Evolutionary conservation across 2,329 filamentous ascomycete genomes (phyloP), one percentile per base, ranked within the genome.

Genomic region (Diplodia intermedia): DNA sequence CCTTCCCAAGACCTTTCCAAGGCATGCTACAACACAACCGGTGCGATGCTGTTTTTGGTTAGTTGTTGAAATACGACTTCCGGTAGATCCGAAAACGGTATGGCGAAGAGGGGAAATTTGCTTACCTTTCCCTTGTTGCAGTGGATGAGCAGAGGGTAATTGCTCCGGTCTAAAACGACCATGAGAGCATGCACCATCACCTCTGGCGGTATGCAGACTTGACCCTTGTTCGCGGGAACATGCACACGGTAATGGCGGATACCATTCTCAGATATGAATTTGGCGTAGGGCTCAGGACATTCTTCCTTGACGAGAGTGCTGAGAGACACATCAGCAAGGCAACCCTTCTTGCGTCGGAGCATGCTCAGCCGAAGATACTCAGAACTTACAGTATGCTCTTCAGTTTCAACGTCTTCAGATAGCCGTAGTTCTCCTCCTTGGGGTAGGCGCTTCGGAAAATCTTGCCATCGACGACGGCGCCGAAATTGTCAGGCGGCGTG

Each of bases 171-270:
- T 65, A 94, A 83, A 50, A 94, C 86, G 52, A 94, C 81, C 14
- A 86, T 82, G 29, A 97, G 84, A 55, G 94, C 92, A 8, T 86
- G 82, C 70, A 86, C 85, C 85, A 97, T 92, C 31, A 89, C 73
- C 62, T 75, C 76, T 20, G 72, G 72, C 23, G 76, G 73, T 9
- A 80, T 72, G 33, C 73, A 72, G 73, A 83, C 77, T 31, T 82
- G 79, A 61, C 94, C 93, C 79, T 97, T 97, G 72, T 96, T 97
- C n/a, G 93, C 91, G 70, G 89, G 87, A 83, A 97, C 91, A 72
- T 90, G 86, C 74, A 97, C 90, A 52, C 91, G 84, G 71, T 89
- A 82, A 73, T 96, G 92, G 54, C 85, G 85, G 74, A 97, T 94
- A 70, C 84, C 84, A 72, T 90, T 88, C 5, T 82, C 78, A 47